Base-by-base conservation (phyloP, 345 rosid genomes). In the Sonneratia caseolaris region DNA sequence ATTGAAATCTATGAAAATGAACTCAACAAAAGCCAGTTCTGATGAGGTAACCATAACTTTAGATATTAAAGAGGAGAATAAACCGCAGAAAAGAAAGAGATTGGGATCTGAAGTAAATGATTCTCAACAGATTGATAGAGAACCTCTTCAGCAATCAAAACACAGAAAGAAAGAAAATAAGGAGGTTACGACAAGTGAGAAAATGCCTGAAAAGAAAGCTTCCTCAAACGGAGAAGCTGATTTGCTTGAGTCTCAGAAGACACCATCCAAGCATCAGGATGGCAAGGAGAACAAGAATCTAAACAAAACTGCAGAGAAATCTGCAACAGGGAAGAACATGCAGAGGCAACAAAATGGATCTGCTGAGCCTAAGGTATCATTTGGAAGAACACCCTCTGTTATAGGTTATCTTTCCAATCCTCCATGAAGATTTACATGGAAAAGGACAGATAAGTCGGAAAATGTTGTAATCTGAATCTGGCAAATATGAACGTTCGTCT, bases 41-140 rank as follows among this genome's bases (percentile, higher is more conserved):
- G 76, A 77, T 18, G 73, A 75, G 71, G 73, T 64, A 24, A 21
- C 70, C 7, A 71, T 72, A 73, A 75, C 62, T 67, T 69, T 69
- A 0, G 80, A 70, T 57, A 80, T 47, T 64, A 72, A 69, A 27
- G 81, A 76, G 70, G 79, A 75, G 59, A 42, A 61, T 67, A 84
- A 82, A 70, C 82, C 90, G 71, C 91, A 88, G 84, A 93, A 93
- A 80, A 84, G 97, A 76, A 93, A 93, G 82, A 83, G 90, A 78
- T 53, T 70, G 43, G 87, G 77, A 72, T 81, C 91, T 67, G 84
- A 84, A 66, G 91, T 77, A 76, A 73, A 72, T 51, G 76, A 75
- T 72, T 38, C 74, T 78, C 70, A 71, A 71, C 67, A 75, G 61
- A 72, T 57, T 70, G 75, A 76, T 40, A 56, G 71, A 66, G 81